phyloP scores from a whole-genome alignment of 768 basidiomycete genomes.

The Austroboletus eburneus region DNA sequence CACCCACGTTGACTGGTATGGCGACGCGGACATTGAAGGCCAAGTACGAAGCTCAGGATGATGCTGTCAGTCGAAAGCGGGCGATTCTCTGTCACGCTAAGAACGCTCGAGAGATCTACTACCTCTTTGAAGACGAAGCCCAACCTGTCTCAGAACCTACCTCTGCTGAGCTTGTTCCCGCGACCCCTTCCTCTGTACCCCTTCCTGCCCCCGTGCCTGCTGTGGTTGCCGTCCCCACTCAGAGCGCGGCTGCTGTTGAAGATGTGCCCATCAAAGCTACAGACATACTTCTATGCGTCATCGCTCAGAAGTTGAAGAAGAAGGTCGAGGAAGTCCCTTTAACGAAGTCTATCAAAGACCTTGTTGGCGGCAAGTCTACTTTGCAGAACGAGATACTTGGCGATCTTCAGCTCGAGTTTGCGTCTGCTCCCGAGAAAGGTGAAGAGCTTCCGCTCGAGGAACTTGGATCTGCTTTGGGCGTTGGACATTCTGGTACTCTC shows the following conservation, averaged over 20 bases:
- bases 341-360: conserved; percentile 95
- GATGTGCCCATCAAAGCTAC: conserved; percentile 89
- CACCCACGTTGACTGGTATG: conserved; percentile 95
- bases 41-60: conserved; percentile 90
- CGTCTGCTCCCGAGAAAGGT: conserved; percentile 94
- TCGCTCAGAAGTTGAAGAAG: conserved; percentile 99
- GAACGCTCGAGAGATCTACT: conserved; percentile 96
- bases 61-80: conserved; percentile 74
- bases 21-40: conserved; percentile 84
- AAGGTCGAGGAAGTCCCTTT: conserved; percentile 82
- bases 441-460: conserved; percentile 97
- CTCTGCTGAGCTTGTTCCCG: conserved; percentile 33
- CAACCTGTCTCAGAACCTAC: conserved; percentile 24
- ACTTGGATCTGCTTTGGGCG: conserved; percentile 77
- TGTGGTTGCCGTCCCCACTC: conserved; percentile 46
- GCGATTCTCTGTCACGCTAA: conserved; percentile 91
- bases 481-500: conserved; percentile 79
- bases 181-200: conserved; percentile 37
- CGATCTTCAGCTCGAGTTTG: conserved; percentile 92
- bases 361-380: conserved; percentile 97
- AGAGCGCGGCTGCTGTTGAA: conserved; percentile 70
- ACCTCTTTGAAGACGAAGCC: conserved; percentile 89
- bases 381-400: conserved; percentile 98
- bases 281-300: conserved; percentile 82
- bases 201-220: conserved; percentile 41